Evolutionary conservation across 2,329 filamentous ascomycete genomes (phyloP), one percentile per base, ranked within the genome.

Genomic region (Penicillium psychrosexuale): DNA sequence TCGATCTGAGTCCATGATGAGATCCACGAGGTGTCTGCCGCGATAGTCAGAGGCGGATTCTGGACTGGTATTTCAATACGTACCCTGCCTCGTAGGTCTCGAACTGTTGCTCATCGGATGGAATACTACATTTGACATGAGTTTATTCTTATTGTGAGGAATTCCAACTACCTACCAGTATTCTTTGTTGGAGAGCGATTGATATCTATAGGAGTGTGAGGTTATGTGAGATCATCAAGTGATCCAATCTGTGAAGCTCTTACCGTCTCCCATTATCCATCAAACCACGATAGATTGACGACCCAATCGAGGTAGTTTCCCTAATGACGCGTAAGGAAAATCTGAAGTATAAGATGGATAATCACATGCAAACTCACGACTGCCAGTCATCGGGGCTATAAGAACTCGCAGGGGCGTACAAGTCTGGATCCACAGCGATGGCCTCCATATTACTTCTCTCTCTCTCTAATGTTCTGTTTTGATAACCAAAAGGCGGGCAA

Each of bases 1-100:
- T n/a, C 33, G 34, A 36, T 61, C 57, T 0, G 48, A 50, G 8
- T 61, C 47, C 47, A 61, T 50, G 24, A 61, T 52, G 27, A 61
- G 57, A 47, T 51, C 52, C 11, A 58, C 53, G 8, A 61, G 48
- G 51, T 61, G 58, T 12, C 48, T 53, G 30, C 45, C 46, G 22
- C 22, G 8, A 22, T 27, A 7, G 13, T 53, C 6, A 47, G 40
- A 12, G 8, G 12, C 17, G 9, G 19, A 13, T 34, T 28, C 9
- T 22, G 8, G 17, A 15, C 13, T 11, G 3, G 38, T 12, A 24
- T n/a, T 9, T 6, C 9, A 1, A 28, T 19, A 24, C 17, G 9
- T 54, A 50, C 45, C 51, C 51, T 30, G 51, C 51, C 30, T 54
- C 51, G 22, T 54, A 54, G 17, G 51, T 50, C 33, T 54, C 45